phyloP scores from a whole-genome alignment of 2,329 filamentous ascomycete species.

The Rachicladosporium sp. region DNA sequence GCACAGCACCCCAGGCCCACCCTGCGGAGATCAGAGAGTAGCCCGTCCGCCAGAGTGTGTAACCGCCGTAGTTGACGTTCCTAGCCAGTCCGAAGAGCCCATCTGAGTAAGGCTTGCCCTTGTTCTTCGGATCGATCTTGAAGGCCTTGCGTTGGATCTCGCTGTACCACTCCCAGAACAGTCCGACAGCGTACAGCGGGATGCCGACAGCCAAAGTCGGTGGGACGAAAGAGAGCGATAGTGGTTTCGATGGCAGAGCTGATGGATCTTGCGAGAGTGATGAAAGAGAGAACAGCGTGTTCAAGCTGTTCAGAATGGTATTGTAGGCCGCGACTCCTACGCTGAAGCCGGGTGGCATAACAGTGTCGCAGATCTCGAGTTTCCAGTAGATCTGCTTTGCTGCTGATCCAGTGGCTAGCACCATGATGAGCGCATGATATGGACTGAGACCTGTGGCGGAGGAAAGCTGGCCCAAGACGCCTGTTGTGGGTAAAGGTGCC shows the following conservation, averaged over 20 bases:
- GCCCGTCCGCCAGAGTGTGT: constrained; percentile 8
- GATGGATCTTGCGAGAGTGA: constrained; percentile 10
- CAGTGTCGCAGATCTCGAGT: constrained; percentile 10
- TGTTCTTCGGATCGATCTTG: constrained; percentile 10
- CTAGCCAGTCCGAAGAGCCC: constrained; percentile 10
- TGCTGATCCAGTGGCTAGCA: constrained; percentile 12
- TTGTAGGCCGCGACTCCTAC: constrained; percentile 12
- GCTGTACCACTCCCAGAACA: constrained; percentile 15
- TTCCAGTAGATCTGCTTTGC: constrained; percentile 19
- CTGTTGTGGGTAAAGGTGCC: constrained; percentile 1
- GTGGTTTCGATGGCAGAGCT: constrained; percentile 4
- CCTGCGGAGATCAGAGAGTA: constrained; percentile 15
- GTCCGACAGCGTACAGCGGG: constrained; percentile 10
- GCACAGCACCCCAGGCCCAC: constrained; percentile 9
- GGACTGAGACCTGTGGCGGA: constrained; percentile 9
- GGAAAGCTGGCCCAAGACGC: neutral
- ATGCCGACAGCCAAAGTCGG: constrained; percentile 9
- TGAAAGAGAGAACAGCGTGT: constrained; percentile 14
- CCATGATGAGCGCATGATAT: constrained; percentile 13
- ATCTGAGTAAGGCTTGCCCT: constrained; percentile 11
- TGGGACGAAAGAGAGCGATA: constrained; percentile 5
- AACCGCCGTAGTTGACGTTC: constrained; percentile 11
- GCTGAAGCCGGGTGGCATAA: constrained; percentile 9
- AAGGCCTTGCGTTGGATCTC: constrained; percentile 9
- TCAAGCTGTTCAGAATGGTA: constrained; percentile 13